Base-by-base conservation (phyloP, 805 yeast genomes). In the Kodamaea sagamina region DNA sequence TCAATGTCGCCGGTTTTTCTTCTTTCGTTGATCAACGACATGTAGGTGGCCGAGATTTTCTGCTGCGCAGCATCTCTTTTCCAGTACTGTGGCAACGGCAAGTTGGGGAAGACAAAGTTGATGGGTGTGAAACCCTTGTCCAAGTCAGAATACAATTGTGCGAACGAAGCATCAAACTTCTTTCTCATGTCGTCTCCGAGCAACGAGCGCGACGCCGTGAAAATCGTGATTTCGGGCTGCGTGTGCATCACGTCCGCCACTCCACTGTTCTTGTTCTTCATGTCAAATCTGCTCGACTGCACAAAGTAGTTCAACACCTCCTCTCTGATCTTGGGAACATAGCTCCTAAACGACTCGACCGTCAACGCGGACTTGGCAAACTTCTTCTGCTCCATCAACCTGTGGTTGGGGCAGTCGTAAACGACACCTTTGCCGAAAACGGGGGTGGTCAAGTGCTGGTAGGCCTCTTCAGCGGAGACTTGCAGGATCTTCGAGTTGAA, bases 301-400 rank as follows among this genome's bases (percentile, higher is more conserved):
- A 65, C 61, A 65, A 92, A 79, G 62, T 86, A 92, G 51, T 78
- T 71, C 44, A 74, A 56, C 35, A 87, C 77, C 66, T 93, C 99
- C 50, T 82, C 84, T 56, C 78, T 78, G 57, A 93, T 89, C 62
- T 83, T 71, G 46, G 99, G 99, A 39, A 93, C 97, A 59, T 93
- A 92, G 12, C 71, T 67, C 53, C 79, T 77, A 73, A 93, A 93
- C 1, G 95, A 80, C 35, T 87, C 96, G 51, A 78, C 80, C 19
- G 96, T 86, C 54, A 93, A 76, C 16, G 97, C 95, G 42, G 79
- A 79, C 68, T 93, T 93, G 49, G 90, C 95, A 59, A 93, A 93
- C 72, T 89, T 93, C 80, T 93, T 93, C 68, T 93, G 99, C 65
- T 93, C 99, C 99, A 93, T 93, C 58, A 93, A 78, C 53, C 89